Base-by-base conservation (phyloP, 139 green algal genomes). In the Dunaliella primolecta region DNA sequence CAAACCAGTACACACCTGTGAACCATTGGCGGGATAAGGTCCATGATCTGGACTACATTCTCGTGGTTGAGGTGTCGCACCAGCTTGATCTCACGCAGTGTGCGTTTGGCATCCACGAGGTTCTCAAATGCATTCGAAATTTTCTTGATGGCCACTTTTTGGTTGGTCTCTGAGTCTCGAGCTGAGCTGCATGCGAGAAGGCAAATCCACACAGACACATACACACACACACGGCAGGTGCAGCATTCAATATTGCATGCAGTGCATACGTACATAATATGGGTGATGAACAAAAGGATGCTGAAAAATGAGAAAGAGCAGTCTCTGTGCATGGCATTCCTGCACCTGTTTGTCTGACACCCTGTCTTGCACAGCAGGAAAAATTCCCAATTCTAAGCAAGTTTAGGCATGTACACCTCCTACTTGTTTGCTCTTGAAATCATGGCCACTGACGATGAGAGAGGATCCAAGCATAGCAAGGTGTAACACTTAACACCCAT, bases 41-140 rank as follows among this genome's bases (percentile, higher is more conserved):
- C 93, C 74, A 87, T 88, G 32, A 92, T 87, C 71, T 88, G 83
- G 1, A 96, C 90, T 35, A 95, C 90, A 83, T 96, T 97, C 84
- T 95, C 91, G 82, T 96, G 94, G 46, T 89, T 83, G 72, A 96
- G 85, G 88, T 84, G 84, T 36, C 86, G 71, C 81, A 99, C 90
- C 79, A 99, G 92, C 89, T 96, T 96, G 82, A 99, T 96, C 89
- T 99, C 96, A 0, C 97, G 89, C 64, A 99, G 88, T n/a, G 95
- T 98, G 29, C 97, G 90, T 70, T 95, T 94, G 27, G 97, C 97
- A 78, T 99, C 97, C 21, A 96, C 94, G 7, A 93, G 83, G 86
- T 98, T 98, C 35, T 98, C 96, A 86, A 99, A 99, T 2, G 94
- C 95, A 80, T 97, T 96, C 2, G 89, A 79, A 36, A 99, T 98